phyloP scores from a whole-genome alignment of 2,329 filamentous ascomycete species.

The Neoscytalidium dimidiatum region DNA sequence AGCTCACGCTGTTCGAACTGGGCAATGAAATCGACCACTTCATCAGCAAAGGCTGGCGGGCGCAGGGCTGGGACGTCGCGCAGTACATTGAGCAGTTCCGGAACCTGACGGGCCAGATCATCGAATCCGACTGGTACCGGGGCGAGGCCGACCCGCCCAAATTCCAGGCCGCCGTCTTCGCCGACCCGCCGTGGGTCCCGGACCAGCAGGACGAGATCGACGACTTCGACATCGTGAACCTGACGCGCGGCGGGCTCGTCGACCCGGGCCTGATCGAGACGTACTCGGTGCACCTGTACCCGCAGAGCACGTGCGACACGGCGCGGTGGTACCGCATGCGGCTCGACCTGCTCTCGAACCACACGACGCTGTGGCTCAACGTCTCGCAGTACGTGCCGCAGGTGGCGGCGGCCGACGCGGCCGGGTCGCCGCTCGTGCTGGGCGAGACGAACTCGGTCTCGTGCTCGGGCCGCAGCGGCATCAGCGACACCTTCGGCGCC shows the following conservation, averaged over 20 bases:
- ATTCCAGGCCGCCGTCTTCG: conserved; percentile 23
- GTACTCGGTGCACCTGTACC: conserved; percentile 15
- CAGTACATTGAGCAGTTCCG: conserved; percentile 18
- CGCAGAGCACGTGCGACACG: conserved; percentile 19
- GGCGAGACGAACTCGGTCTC: conserved; percentile 35
- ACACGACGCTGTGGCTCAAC: conserved; percentile 22
- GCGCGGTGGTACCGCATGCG: conserved; percentile 20
- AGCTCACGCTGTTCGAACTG: conserved; percentile 12
- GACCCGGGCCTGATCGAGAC: conserved; percentile 11
- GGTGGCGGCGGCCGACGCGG: conserved; percentile 20
- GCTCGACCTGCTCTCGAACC: conserved; percentile 23
- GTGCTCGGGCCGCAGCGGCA: conserved; percentile 31
- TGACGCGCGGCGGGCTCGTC: conserved; percentile 21
- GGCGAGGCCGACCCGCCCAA: conserved; percentile 18
- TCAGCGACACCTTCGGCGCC: conserved; percentile 51
- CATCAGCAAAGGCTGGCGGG: conserved; percentile 15
- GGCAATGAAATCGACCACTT: conserved; percentile 19
- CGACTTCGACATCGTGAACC: conserved; percentile 23
- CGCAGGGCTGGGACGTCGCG: conserved; percentile 9
- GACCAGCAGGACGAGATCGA: conserved; percentile 17
- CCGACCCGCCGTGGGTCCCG: conserved; percentile 11
- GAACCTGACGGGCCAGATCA: conserved; percentile 21
- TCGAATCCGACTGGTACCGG: conserved; percentile 20
- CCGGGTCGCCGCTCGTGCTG: conserved; percentile 25
- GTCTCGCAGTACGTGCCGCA: conserved; percentile 22